Evolutionary conservation across 768 basidiomycete genomes (phyloP), one percentile per base, ranked within the genome.

Genomic region (Auricularia cornea): DNA sequence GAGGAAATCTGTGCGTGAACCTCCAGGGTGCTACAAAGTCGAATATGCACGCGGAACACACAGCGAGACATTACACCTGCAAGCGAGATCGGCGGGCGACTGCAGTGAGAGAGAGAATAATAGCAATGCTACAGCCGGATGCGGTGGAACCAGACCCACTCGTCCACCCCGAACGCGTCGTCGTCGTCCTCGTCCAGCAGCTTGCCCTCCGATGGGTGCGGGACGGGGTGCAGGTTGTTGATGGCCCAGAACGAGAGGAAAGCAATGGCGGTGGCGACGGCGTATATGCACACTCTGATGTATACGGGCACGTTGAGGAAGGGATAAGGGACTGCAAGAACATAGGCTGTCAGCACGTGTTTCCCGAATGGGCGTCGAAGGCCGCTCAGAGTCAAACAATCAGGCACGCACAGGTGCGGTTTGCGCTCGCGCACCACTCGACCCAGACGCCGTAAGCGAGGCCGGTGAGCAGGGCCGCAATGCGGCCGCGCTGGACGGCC

Each of bases 311-410:
- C 86, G 20, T 85, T 89, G 63, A 94, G 77, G 76, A 94, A 93
- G 0, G 92, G 92, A 73, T 94, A 93, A 30, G 91, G 89, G 76
- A 92, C 89, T 89, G 62, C 3, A 60, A 59, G 14, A 59, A n/a
- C n/a, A n/a, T n/a, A n/a, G n/a, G 35, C 35, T 8, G 35, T 14
- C 10, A 38, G 35, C 35, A 38, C 35, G 35, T 38, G 35, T 38
- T 38, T 10, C 8, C 35, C 35, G 16, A 14, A 38, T 14, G 35
- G 52, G 33, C 31, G 65, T 33, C 63, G 59, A 33, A 60, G 59
- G 41, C 23, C 26, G 10, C 51, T 41, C 31, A 44, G 14, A 44
- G 26, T 26, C 54, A 31, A n/a, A 30, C 32, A 30, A 31, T 51
- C 12, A 35, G 3, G 44, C 29, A 80, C 85, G 74, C 66, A 90